Base-by-base conservation (phyloP, 164 flowering plant species). In the Houttuynia cordata region DNA sequence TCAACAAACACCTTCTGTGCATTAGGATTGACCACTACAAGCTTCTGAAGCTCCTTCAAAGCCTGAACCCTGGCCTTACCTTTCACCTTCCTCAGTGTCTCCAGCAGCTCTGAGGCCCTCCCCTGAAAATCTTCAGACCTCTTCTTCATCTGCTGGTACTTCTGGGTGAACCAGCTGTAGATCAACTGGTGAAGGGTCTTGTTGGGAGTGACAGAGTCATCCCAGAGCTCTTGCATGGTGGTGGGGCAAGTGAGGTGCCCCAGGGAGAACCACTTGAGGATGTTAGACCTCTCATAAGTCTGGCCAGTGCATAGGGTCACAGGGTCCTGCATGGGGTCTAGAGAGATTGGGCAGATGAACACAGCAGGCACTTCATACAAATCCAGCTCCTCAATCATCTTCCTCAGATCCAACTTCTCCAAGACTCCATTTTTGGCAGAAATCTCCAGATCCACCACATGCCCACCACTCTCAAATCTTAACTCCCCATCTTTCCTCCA, bases 281-380 rank as follows among this genome's bases (percentile, higher is more conserved):
- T 87, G 79, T 82, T 85, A 57, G 78, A 73, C 39, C 85, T 69
- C 72, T 88, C 90, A 57, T 88, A 86, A 34, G 92, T 88, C 65
- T 82, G 83, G 21, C 96, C 92, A 0, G 96, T 80, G 57, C 83
- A 76, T 13, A 88, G 76, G 5, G 86, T 82, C 24, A 88, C 96
- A 12, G 96, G 92, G 52, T 86, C 89, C 62, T 72, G 81, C 96
- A 88, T 88, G 49, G 90, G 77, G 39, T 88, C 96, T 1, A 85
- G 71, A 18, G 96, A 86, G 53, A 88, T 86, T 56, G 96, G 96
- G 67, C 96, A 88, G 24, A 78, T 81, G 75, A 85, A 88, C n/a
- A 82, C 86, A 15, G 74, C 51, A 18, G 96, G 96, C 18, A 83
- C 76, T 51, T 84, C 87, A 10, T 62, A 47, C 14, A 73, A 69